These are phyloP conservation scores for Mycotypha africana DNA, from an alignment of 371 early-diverging fungal species.

Conservation along the genomic window DNA sequence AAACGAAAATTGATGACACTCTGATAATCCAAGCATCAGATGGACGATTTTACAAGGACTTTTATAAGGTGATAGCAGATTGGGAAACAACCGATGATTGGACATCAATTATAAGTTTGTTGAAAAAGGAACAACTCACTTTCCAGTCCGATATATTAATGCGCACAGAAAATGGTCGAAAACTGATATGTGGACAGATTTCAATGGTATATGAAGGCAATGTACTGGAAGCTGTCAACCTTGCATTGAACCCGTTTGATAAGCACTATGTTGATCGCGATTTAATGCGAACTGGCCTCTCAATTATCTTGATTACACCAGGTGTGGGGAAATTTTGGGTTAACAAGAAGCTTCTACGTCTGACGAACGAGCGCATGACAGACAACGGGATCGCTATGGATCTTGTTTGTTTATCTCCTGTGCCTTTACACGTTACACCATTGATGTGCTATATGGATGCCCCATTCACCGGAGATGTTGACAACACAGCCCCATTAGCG, in stretches of 20 bases:
- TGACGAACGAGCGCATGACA: constrained; percentile 94
- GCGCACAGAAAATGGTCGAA: constrained; percentile 44
- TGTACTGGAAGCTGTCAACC: constrained; percentile 90
- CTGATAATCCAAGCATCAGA: constrained; percentile 44
- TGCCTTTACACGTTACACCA: constrained; percentile 88
- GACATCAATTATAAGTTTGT: constrained; percentile 66
- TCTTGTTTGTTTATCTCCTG: constrained; percentile 82
- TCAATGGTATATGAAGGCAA: constrained; percentile 85
- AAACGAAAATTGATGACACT: constrained; percentile 42
- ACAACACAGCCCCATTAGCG: constrained; percentile 7
- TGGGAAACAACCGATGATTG: constrained; percentile 91
- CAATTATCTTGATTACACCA: constrained; percentile 89
- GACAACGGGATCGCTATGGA: constrained; percentile 92
- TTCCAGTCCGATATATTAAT: constrained; percentile 78
- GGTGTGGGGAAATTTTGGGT: constrained; percentile 87
- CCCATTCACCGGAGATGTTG: constrained; percentile 21
- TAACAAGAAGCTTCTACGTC: constrained; percentile 71
- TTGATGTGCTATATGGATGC: constrained; percentile 74
- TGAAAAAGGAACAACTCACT: constrained; percentile 77
- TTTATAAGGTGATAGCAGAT: constrained; percentile 91
- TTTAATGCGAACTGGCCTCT: constrained; percentile 85
- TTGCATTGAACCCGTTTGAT: constrained; percentile 92
- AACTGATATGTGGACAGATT: constrained; percentile 59
- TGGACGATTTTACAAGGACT: constrained; percentile 78
- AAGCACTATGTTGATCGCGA: constrained; percentile 93